Evolutionary conservation across 345 rosid species (phyloP).

Genomic region (Gynandropsis gynandra): DNA sequence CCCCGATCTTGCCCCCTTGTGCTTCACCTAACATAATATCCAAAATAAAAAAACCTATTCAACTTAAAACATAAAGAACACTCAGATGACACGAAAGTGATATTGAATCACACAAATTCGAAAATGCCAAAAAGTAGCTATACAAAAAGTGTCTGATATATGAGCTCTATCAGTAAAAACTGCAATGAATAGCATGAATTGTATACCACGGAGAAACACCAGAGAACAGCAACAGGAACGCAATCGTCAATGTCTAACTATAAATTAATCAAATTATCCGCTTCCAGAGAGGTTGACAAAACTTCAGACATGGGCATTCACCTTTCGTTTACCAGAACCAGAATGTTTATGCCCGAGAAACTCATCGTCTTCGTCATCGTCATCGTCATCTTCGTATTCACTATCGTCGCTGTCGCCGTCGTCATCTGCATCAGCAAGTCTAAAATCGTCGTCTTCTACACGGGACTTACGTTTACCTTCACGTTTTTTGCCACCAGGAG

Average conservation of each 20-base stretch:
- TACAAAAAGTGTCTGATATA: too few species aligned
- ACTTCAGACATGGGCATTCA: neutral
- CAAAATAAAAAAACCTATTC: conserved; percentile 1
- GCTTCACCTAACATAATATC: conserved; percentile 29
- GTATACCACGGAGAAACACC: neutral
- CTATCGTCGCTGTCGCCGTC: conserved; percentile 26
- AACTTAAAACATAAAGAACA: neutral
- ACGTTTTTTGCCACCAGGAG: conserved; percentile 18
- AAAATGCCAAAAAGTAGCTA: neutral
- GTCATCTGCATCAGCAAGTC: conserved; percentile 32
- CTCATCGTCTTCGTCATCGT: conserved; percentile 30
- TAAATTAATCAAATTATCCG: neutral
- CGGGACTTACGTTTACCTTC: conserved; percentile 42
- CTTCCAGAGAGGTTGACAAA: neutral
- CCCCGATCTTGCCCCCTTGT: conserved; percentile 31
- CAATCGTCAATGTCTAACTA: neutral
- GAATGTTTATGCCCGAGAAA: conserved; percentile 22
- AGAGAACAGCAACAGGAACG: neutral
- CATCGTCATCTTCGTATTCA: conserved; percentile 13
- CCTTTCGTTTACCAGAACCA: conserved; percentile 33
- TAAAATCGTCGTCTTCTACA: conserved; percentile 65
- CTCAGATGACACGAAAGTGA: neutral
- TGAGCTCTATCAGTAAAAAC: too few species aligned
- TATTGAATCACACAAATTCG: neutral
- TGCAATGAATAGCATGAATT: neutral